Evolutionary conservation across 2,329 filamentous ascomycete species (phyloP).

Genomic region (Xylaria sp.): DNA sequence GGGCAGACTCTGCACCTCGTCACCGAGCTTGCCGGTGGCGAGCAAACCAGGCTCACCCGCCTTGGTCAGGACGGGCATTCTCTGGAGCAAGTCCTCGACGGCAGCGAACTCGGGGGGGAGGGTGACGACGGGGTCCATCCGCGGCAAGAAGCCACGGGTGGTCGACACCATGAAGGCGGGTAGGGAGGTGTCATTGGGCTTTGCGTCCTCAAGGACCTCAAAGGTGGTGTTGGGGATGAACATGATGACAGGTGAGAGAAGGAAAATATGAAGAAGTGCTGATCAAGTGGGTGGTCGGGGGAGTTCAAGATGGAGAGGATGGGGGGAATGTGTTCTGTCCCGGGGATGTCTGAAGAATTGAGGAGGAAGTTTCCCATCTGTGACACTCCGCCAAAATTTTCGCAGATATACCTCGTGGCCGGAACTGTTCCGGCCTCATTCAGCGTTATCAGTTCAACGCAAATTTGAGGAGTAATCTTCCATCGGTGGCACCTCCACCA

Average conservation of each 20-base stretch:
- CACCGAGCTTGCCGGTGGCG: constrained; percentile 66
- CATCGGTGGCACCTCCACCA: constrained; percentile 16
- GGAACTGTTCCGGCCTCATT: constrained; percentile 33
- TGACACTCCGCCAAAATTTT: constrained; percentile 16
- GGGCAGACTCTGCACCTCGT: constrained; percentile 68
- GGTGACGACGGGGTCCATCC: constrained; percentile 54
- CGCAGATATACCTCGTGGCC: constrained; percentile 32
- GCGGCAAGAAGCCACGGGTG: constrained; percentile 67
- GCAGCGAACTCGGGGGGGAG: constrained; percentile 70
- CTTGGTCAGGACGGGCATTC: constrained; percentile 62
- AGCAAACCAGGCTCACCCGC: constrained; percentile 73
- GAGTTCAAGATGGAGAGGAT: neutral
- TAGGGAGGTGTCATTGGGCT: constrained; percentile 56
- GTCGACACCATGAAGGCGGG: constrained; percentile 77
- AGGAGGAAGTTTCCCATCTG: constrained; percentile 1
- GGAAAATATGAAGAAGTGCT: neutral
- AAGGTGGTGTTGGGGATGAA: constrained; percentile 39
- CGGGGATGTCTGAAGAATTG: constrained; percentile 1
- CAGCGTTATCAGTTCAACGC: constrained; percentile 12
- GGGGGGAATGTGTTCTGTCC: neutral
- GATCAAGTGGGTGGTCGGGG: neutral
- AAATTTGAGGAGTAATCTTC: neutral
- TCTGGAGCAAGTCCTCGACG: constrained; percentile 50
- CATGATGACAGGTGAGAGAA: constrained; percentile 17
- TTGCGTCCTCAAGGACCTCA: constrained; percentile 57